These are phyloP conservation scores for Nakazawaea ambrosiae DNA, from an alignment of 805 yeast genomes.

Conservation along the genomic window DNA sequence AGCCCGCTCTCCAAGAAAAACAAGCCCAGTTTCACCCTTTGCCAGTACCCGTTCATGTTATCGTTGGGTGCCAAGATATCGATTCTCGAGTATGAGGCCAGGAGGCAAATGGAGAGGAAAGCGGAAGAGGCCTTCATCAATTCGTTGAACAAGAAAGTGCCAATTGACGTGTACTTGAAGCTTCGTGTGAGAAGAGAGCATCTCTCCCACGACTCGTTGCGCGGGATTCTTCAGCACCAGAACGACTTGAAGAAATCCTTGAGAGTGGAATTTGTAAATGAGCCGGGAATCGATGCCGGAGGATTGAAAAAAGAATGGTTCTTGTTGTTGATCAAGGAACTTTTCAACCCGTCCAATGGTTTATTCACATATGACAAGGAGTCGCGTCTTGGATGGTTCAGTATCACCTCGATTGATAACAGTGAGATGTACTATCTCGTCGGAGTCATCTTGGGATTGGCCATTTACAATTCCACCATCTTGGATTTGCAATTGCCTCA, in stretches of 20 bases:
- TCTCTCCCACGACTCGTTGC: conserved; percentile 70
- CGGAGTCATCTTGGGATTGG: conserved; percentile 85
- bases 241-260: conserved; percentile 66
- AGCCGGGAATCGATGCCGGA: conserved; percentile 94
- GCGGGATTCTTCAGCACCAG: conserved; percentile 47
- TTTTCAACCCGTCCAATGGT: conserved; percentile 64
- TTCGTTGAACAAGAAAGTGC: conserved; percentile 56
- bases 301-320: conserved; percentile 96
- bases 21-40: conserved; percentile 45
- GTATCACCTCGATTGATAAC: conserved; percentile 36
- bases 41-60: conserved; percentile 78
- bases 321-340: conserved; percentile 56
- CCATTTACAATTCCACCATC: conserved; percentile 85
- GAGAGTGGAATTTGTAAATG: conserved; percentile 73
- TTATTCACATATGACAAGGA: conserved; percentile 62
- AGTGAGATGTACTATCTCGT: conserved; percentile 62
- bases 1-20: conserved; percentile 15
- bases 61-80: conserved; percentile 79
- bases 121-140: conserved; percentile 86
- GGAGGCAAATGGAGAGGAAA: conserved; percentile 72
- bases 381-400: conserved; percentile 74
- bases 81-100: conserved; percentile 76
- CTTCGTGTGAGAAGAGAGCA: conserved; percentile 61
- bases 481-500: conserved; percentile 73
- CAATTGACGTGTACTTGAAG: conserved; percentile 61